These are phyloP conservation scores for Pseudogymnoascus sp. DNA, from an alignment of 2,329 filamentous ascomycete genomes.

Conservation along the genomic window DNA sequence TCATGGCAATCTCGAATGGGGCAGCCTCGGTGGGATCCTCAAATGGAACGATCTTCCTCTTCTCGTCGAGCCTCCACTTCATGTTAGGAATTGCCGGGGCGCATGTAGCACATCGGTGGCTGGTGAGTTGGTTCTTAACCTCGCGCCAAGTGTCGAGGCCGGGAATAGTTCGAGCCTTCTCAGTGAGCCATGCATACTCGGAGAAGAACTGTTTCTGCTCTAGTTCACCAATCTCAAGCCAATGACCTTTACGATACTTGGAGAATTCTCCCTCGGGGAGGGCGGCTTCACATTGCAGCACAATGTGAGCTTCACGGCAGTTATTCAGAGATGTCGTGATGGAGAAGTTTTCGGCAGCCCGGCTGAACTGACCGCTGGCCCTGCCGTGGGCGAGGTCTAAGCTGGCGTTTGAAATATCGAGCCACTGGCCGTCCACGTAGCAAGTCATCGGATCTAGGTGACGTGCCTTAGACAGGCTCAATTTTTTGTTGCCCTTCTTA, in stretches of 20 bases:
- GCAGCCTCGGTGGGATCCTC: slow-evolving; percentile 44
- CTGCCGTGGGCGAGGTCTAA: background rate
- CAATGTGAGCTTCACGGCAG: background rate
- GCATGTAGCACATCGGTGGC: slow-evolving; percentile 23
- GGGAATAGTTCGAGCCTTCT: slow-evolving; percentile 17
- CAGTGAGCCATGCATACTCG: slow-evolving; percentile 27
- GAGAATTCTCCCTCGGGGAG: slow-evolving; percentile 6
- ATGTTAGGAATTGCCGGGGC: slow-evolving; percentile 31
- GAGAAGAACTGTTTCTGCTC: slow-evolving; percentile 23
- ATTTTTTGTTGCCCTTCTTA: background rate
- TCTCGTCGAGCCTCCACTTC: slow-evolving; percentile 28
- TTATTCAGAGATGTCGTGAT: background rate
- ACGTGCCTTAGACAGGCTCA: background rate
- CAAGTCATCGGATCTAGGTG: background rate
- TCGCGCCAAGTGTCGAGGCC: slow-evolving; percentile 12
- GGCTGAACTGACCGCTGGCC: background rate
- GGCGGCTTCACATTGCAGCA: background rate
- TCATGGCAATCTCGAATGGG: slow-evolving; percentile 41
- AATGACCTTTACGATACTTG: slow-evolving; percentile 15
- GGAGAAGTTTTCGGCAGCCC: background rate
- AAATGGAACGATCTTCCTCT: slow-evolving; percentile 32
- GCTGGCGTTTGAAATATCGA: background rate
- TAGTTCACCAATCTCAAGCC: slow-evolving; percentile 20
- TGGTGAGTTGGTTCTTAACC: background rate
- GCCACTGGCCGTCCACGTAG: slow-evolving; percentile 10